Conservation (phyloP, 78 protist species). For the Dictyostelium intermedium region DNA sequence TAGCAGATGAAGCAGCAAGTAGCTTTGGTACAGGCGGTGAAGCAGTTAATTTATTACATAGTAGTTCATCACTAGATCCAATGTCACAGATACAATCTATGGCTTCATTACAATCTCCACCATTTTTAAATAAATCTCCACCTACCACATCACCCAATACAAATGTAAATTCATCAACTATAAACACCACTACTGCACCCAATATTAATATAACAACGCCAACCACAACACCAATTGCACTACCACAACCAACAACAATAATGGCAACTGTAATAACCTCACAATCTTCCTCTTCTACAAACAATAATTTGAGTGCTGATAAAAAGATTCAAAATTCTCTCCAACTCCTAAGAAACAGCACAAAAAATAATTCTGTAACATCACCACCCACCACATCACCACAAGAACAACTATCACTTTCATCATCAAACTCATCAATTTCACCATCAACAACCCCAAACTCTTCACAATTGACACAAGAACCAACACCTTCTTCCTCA, state of each 20-base stretch:
- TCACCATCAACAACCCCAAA: not conserved
- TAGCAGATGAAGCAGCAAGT: slow-evolving; percentile 1
- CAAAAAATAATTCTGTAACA: not conserved
- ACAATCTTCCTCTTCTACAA: not conserved
- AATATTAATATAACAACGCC: not conserved
- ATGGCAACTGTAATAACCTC: not conserved
- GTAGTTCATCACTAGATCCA: not conserved
- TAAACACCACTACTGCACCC: not conserved
- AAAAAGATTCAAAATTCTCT: slow-evolving; percentile 39
- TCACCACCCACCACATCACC: not conserved
- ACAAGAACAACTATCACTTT: not conserved
- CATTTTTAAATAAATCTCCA: not conserved
- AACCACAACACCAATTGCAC: not conserved
- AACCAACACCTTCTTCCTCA: not conserved
- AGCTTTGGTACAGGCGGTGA: not conserved
- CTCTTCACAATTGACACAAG: not conserved
- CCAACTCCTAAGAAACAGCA: not conserved
- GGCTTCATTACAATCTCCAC: slow-evolving; percentile 21
- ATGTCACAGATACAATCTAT: slow-evolving; percentile 21
- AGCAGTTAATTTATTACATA: not conserved
- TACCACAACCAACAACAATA: not conserved
- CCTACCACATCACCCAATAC: not conserved
- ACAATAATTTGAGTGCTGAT: slow-evolving; percentile 3
- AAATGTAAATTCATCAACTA: not conserved
- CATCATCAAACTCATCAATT: not conserved